A percentile compares a stretch with the other conserved stretches of the same genome.
Conservation (phyloP, 164 flowering plant genomes). For the Berberis vulgaris region DNA sequence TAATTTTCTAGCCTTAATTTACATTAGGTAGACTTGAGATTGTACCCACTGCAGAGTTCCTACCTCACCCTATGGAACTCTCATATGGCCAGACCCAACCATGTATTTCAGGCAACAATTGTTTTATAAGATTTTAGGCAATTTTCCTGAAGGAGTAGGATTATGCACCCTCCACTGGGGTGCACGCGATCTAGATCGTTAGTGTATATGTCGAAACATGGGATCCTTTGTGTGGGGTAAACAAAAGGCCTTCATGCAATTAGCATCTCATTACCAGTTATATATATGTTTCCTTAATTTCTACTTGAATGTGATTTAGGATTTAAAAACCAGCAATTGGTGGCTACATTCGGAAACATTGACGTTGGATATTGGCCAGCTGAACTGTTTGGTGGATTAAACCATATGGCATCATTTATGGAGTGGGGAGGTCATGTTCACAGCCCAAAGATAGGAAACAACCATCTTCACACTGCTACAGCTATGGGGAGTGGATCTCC, state of each 20-base stretch:
- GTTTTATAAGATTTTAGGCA: no score
- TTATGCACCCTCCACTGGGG: no score
- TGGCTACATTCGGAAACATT: background rate
- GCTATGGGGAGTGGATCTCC: background rate
- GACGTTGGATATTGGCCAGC: background rate
- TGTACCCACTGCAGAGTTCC: no score
- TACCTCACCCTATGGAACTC: no score
- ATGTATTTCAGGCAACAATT: no score
- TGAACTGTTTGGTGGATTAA: background rate
- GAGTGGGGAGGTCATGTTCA: conserved; percentile 1
- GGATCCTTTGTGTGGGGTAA: background rate
- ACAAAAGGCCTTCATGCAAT: no score
- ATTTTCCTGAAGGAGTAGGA: no score
- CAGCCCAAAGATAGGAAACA: background rate
- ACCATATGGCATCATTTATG: background rate
- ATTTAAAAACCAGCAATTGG: background rate
- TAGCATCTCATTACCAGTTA: background rate
- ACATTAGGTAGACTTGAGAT: no score
- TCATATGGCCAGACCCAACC: no score
- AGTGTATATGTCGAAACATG: no score
- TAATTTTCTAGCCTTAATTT: background rate
- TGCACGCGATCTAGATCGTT: no score
- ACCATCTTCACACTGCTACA: background rate
- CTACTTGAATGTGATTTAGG: background rate
- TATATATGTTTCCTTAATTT: no score